A percentile compares a stretch with the other conserved stretches of the same genome.
Evolutionary conservation across 371 early-diverging fungal species (phyloP).

Genomic region (Polyrhizophydium stewartii): DNA sequence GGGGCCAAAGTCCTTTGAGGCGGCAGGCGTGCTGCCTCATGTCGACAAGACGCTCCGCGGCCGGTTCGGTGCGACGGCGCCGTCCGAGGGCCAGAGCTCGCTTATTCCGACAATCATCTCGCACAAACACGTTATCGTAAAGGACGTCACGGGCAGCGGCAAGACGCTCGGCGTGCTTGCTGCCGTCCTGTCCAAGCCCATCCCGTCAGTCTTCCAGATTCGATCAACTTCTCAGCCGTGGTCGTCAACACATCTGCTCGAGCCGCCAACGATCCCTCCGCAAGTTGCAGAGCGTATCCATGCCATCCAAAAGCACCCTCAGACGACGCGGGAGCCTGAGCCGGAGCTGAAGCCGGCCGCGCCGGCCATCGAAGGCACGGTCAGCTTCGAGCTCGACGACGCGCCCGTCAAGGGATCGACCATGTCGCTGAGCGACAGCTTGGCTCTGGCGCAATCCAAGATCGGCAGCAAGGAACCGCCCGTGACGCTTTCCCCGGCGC

Average conservation of each 20-base stretch:
- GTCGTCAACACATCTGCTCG: not conserved
- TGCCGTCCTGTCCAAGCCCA: conserved; percentile 45
- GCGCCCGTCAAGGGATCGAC: not conserved
- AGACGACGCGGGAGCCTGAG: too few relatives aligned
- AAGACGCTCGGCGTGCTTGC: conserved; percentile 69
- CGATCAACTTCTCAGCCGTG: not conserved
- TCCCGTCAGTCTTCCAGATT: conserved; percentile 3
- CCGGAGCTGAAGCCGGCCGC: too few relatives aligned
- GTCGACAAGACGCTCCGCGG: too few relatives aligned
- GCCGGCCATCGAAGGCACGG: too few relatives aligned
- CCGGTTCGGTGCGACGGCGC: conserved; percentile 32
- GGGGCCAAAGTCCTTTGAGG: too few relatives aligned
- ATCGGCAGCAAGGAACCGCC: too few relatives aligned
- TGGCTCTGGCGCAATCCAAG: too few relatives aligned
- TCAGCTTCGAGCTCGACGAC: not conserved
- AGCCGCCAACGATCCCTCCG: not conserved
- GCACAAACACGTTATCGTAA: conserved; percentile 57
- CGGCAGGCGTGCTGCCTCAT: too few relatives aligned
- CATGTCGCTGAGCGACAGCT: not conserved
- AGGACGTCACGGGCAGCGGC: conserved; percentile 78
- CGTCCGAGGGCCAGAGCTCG: conserved; percentile 39
- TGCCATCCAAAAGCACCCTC: too few relatives aligned
- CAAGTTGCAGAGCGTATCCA: too few relatives aligned
- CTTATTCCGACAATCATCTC: conserved; percentile 54
- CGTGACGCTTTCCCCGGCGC: too few relatives aligned